Conservation (phyloP, 1,284 basidiomycete species). For the Cutaneotrichosporon mucoides region DNA sequence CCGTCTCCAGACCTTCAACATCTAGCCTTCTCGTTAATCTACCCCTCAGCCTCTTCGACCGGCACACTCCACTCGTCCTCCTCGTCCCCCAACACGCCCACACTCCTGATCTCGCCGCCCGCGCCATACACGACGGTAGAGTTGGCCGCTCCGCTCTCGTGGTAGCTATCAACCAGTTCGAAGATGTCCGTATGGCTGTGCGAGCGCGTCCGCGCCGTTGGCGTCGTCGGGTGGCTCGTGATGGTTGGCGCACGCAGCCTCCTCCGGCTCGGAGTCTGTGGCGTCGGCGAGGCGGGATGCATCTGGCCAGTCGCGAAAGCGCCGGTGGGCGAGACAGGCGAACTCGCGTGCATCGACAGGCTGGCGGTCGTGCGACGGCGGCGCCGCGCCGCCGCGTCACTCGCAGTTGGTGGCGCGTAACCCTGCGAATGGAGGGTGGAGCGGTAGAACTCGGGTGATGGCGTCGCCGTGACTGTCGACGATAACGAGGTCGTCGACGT, state of each 20-base stretch:
- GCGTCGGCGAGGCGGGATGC: slow-evolving; percentile 21
- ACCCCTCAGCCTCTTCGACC: background rate
- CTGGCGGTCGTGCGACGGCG: slow-evolving; percentile 24
- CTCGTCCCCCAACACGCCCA: slow-evolving; percentile 40
- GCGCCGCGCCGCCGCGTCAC: slow-evolving; percentile 8
- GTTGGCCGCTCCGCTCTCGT: slow-evolving; percentile 45
- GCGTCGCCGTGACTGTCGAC: slow-evolving; percentile 1
- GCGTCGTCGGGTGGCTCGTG: slow-evolving; percentile 23
- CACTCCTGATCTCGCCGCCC: slow-evolving; percentile 37
- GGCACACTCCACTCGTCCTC: background rate
- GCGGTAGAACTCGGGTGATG: background rate
- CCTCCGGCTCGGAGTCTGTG: slow-evolving; percentile 32
- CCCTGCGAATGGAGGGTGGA: background rate
- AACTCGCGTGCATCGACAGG: slow-evolving; percentile 12
- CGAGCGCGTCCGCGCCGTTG: slow-evolving; percentile 37
- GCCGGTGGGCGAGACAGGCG: slow-evolving; percentile 24
- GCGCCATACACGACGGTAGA: slow-evolving; percentile 46
- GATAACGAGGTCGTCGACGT: background rate
- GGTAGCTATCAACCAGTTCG: slow-evolving; percentile 44
- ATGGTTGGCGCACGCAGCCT: slow-evolving; percentile 32
- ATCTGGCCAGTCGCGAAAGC: slow-evolving; percentile 2
- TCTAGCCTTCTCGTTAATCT: background rate
- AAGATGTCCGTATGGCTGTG: slow-evolving; percentile 45
- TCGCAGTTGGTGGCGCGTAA: background rate
- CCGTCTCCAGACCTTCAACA: no score